Percentiles rank a stretch among this genome's conserved stretches.
phyloP scores from a whole-genome alignment of 2,329 filamentous ascomycete genomes.

The Periglandula ipomoeae region DNA sequence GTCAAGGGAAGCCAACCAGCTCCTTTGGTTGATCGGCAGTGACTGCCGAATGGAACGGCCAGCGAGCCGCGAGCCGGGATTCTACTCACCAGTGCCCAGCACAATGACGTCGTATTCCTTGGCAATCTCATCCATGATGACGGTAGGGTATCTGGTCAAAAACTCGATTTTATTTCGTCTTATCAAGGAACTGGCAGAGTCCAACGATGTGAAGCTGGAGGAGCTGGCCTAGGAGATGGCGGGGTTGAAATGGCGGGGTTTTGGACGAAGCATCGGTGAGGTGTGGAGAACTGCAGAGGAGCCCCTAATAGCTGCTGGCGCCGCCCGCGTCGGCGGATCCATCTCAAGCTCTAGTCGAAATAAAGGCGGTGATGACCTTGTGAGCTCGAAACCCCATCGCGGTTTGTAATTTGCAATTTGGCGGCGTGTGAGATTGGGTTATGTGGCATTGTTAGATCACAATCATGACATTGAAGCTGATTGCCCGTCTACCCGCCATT shows the following conservation, averaged over 20 bases:
- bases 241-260: slow-evolving; percentile 21
- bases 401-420: not conserved
- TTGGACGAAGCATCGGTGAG: slow-evolving; percentile 15
- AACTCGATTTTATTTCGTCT: not conserved
- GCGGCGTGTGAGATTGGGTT: not conserved
- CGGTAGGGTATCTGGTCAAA: not conserved
- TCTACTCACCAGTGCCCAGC: slow-evolving; percentile 79
- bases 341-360: no score
- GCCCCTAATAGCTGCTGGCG: no score
- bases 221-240: slow-evolving; percentile 11
- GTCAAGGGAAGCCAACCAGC: not conserved
- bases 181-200: not conserved
- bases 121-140: slow-evolving; percentile 90
- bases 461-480: no score
- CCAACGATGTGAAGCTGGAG: slow-evolving; percentile 5
- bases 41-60: not conserved
- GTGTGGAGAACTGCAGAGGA: slow-evolving; percentile 17
- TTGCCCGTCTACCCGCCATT: no score
- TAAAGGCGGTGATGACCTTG: slow-evolving; percentile 2
- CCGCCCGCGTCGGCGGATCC: no score
- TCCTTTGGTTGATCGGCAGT: not conserved
- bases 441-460: not conserved
- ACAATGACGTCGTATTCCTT: slow-evolving; percentile 98
- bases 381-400: not conserved
- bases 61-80: not conserved